Evolutionary conservation across 139 green algal species (phyloP), one percentile per base, ranked within the genome.

Genomic region (Ettlia oleoabundans): DNA sequence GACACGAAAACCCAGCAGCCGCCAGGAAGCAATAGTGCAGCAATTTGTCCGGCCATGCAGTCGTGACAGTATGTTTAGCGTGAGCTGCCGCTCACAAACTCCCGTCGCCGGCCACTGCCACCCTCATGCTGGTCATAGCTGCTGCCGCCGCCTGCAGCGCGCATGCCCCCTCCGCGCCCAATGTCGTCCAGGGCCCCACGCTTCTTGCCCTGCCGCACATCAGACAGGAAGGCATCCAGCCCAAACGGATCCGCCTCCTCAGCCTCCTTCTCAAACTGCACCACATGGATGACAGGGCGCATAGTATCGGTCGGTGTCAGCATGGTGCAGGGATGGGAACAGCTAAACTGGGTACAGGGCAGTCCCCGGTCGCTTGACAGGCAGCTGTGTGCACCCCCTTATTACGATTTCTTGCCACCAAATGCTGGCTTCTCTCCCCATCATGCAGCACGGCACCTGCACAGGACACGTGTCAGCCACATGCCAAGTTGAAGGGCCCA

Each of bases 201-300:
- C 53, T 86, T 84, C 82, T 90, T 92, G 28, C 92, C 86, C 40
- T 28, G 68, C 41, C 86, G 86, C 24, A 98, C 94, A 32, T 97
- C 87, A 3, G 76, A 86, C 22, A 98, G 80, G 80, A 98, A 97
- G 79, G 94, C 83, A 76, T 98, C 96, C 83, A 99, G 87, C 8
- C 96, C 96, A 85, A 99, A 99, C 4, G 94, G 95, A 89, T 99
- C 96, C 1, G 90, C 94, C 87, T 98, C 94, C 43, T 82, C 84
- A 21, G 58, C 86, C 37, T 94, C 88, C 74, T 70, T 86, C 91
- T 99, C 96, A 88, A 99, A 99, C 89, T 99, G 89, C 58, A 98
- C n/a, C n/a, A 65, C 40, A 26, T 4, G n/a, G 4, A 9, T 18
- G 13, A 18, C 43, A 10, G 21, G 66, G 19, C 47, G 15, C 10